phyloP scores from a whole-genome alignment of 805 yeast species.

The Ogataea pini region DNA sequence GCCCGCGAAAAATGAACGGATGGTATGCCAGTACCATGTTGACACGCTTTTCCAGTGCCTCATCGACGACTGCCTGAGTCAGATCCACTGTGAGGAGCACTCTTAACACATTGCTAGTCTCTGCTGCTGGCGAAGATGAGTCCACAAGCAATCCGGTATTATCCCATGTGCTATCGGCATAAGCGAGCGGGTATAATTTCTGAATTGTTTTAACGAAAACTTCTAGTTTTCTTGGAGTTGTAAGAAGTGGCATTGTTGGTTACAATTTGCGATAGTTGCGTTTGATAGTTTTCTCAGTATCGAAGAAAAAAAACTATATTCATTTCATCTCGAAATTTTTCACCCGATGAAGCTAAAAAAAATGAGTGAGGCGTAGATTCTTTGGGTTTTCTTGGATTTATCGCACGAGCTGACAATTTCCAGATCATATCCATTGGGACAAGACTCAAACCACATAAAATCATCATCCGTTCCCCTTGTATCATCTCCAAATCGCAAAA shows the following conservation, averaged over 20 bases:
- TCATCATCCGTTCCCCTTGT: too few species aligned
- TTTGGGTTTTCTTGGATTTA: slow-evolving; percentile 14
- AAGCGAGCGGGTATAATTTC: slow-evolving; percentile 71
- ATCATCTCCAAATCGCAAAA: neutral
- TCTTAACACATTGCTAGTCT: slow-evolving; percentile 17
- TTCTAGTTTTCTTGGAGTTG: slow-evolving; percentile 37
- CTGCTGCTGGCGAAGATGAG: slow-evolving; percentile 34
- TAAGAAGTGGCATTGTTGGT: slow-evolving; percentile 9
- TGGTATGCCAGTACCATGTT: slow-evolving; percentile 81
- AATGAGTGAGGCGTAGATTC: neutral
- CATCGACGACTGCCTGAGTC: slow-evolving; percentile 80
- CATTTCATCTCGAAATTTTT: neutral
- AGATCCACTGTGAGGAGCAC: slow-evolving; percentile 79
- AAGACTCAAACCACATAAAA: too few species aligned
- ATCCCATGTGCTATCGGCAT: slow-evolving; percentile 92
- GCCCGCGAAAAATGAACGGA: slow-evolving; percentile 90
- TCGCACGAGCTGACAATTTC: slow-evolving; percentile 13
- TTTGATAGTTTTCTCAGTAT: too few species aligned
- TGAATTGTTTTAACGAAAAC: slow-evolving; percentile 57
- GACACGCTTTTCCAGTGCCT: slow-evolving; percentile 62
- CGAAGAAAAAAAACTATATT: too few species aligned
- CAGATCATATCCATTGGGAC: too few species aligned
- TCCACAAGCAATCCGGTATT: slow-evolving; percentile 91
- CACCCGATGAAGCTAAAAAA: slow-evolving; percentile 1
- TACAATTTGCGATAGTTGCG: neutral